Evolutionary conservation across 2,329 filamentous ascomycete genomes (phyloP).

Genomic region (Orbilia javanica): DNA sequence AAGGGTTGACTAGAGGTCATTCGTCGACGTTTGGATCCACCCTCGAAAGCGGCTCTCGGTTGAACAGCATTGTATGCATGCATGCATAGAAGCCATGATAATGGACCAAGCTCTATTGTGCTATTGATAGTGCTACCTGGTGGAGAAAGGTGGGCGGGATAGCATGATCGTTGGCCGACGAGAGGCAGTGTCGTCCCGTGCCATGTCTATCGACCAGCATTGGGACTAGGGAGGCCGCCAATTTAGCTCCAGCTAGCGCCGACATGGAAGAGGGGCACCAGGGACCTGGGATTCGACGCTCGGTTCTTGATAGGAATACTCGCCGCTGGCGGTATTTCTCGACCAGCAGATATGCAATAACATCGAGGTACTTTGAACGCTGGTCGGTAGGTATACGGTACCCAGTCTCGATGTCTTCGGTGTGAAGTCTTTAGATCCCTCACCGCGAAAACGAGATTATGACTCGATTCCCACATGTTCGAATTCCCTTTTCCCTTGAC

Average conservation of each 20-base stretch:
- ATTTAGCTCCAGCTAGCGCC: background rate
- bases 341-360: background rate
- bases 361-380: background rate
- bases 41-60: background rate
- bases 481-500: background rate
- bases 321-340: background rate
- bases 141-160: background rate
- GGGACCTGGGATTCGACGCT: background rate
- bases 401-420: background rate
- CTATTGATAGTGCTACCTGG: conserved; percentile 2
- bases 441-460: background rate
- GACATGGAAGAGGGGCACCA: background rate
- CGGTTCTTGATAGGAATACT: background rate
- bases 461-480: background rate
- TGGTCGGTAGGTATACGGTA: no score
- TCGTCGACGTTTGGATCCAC: background rate
- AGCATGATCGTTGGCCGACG: background rate
- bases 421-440: background rate
- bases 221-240: background rate
- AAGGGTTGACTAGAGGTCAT: background rate
- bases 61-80: background rate
- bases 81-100: background rate
- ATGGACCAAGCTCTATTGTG: background rate
- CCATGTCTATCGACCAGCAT: background rate
- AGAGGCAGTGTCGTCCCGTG: background rate